Evolutionary conservation across 2,329 filamentous ascomycete genomes (phyloP).

Genomic region (Xylaria sp.): DNA sequence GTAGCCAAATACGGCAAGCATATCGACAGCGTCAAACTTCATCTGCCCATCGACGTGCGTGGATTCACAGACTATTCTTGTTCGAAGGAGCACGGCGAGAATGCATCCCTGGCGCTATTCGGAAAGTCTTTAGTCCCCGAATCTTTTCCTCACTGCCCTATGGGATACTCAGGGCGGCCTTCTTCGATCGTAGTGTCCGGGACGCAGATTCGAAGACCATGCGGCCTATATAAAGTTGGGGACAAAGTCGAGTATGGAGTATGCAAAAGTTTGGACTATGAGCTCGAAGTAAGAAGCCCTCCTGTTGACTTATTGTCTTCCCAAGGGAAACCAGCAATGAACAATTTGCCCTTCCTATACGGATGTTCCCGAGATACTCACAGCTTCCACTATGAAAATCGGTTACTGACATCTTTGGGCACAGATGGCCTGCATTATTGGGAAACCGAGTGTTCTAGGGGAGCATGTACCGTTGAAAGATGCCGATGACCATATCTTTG

Average conservation of each 20-base stretch:
- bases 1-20: slow-evolving; percentile 43
- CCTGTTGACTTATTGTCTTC: not conserved
- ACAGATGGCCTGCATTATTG: slow-evolving; percentile 55
- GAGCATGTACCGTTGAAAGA: slow-evolving; percentile 55
- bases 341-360: not conserved
- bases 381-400: not conserved
- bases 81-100: slow-evolving; percentile 62
- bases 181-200: slow-evolving; percentile 43
- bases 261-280: slow-evolving; percentile 53
- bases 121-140: slow-evolving; percentile 38
- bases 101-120: slow-evolving; percentile 52
- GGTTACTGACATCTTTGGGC: not conserved
- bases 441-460: slow-evolving; percentile 53
- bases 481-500: slow-evolving; percentile 69
- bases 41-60: slow-evolving; percentile 64
- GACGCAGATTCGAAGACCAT: slow-evolving; percentile 43
- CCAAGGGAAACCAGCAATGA: not conserved
- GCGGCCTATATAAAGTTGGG: slow-evolving; percentile 35
- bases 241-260: slow-evolving; percentile 41
- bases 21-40: slow-evolving; percentile 56
- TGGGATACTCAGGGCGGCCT: slow-evolving; percentile 39
- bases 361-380: not conserved
- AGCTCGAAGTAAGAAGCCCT: slow-evolving; percentile 49
- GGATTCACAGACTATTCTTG: slow-evolving; percentile 70
- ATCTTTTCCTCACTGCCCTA: slow-evolving; percentile 37